Percentiles rank a stretch among this genome's conserved stretches.
These are phyloP conservation scores for Suillus alpinus DNA, from an alignment of 768 basidiomycete species.

Conservation along the genomic window DNA sequence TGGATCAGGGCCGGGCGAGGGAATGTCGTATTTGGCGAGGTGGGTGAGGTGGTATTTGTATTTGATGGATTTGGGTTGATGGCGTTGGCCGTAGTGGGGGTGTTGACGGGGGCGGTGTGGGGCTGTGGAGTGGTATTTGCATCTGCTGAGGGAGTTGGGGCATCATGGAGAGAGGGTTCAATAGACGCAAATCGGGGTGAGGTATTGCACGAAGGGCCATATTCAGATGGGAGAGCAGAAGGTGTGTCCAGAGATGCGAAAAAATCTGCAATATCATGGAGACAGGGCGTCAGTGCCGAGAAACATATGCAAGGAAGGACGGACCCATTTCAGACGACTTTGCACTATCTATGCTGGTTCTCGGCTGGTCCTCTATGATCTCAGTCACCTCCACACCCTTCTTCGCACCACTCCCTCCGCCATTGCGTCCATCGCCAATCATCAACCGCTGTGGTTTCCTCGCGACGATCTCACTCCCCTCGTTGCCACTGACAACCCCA, in stretches of 20 bases:
- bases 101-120: slow-evolving; percentile 15
- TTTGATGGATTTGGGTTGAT: slow-evolving; percentile 10
- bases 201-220: slow-evolving; percentile 9
- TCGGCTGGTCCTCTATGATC: slow-evolving; percentile 40
- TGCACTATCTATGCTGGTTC: slow-evolving; percentile 27
- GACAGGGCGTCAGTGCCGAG: slow-evolving; percentile 1
- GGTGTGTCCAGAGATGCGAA: slow-evolving; percentile 51
- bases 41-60: neutral
- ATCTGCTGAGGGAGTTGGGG: slow-evolving; percentile 11
- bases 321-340: slow-evolving; percentile 15
- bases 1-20: slow-evolving; percentile 16
- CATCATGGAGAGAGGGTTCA: slow-evolving; percentile 19
- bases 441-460: slow-evolving; percentile 56
- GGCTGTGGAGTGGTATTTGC: slow-evolving; percentile 10
- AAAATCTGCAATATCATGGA: slow-evolving; percentile 29
- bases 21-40: slow-evolving; percentile 17
- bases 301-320: slow-evolving; percentile 4
- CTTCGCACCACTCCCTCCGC: slow-evolving; percentile 11
- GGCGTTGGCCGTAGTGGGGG: slow-evolving; percentile 12
- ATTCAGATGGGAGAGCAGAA: slow-evolving; percentile 34
- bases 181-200: slow-evolving; percentile 27
- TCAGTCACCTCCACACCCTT: slow-evolving; percentile 35
- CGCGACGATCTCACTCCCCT: slow-evolving; percentile 29
- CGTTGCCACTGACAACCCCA: slow-evolving; percentile 30
- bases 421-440: slow-evolving; percentile 55